Evolutionary conservation across 768 basidiomycete species (phyloP), one percentile per base, ranked within the genome.

Genomic region (Tulasnella sp.): DNA sequence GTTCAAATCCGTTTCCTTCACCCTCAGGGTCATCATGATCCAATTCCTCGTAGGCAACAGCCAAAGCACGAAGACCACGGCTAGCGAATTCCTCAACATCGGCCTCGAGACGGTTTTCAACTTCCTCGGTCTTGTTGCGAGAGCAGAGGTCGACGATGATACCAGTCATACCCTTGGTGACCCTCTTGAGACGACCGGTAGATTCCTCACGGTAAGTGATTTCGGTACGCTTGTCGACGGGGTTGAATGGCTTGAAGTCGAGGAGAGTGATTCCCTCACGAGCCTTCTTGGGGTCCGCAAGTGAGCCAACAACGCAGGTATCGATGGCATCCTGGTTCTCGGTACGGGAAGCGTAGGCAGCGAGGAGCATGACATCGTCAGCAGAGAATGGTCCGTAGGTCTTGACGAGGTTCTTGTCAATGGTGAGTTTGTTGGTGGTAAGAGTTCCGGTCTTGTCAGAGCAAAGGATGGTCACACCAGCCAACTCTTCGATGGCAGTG

Each of bases 311-410:
- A 56, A 93, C 87, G 53, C 88, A 86, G 7, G 74, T 64, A 65
- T 96, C 93, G 62, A 98, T 98, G 41, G 93, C 93, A 61, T 98
- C 93, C 73, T 92, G 89, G 73, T 98, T 98, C 77, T 98, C 93
- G 37, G 89, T 93, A 66, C 93, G 90, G 51, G 91, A 96, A 34
- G 89, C 88, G 66, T 95, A 96, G 31, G 91, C 89, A 39, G 92
- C 83, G 57, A 93, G 81, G 53, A 92, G 83, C 66, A 95, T 80
- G 62, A 93, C 83, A 56, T 95, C 88, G 44, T 92, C 89, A 37
- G 85, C 73, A 49, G 79, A 78, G 75, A 88, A 91, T 52, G 80
- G 75, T 53, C 83, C 81, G 69, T 95, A 98, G 5, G 85, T 89
- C 60, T 82, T 80, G 68, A 98, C 83, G 53, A 90, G 91, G 61